Conservation (phyloP, 495 filamentous ascomycete genomes). For the Penicillium riverlandense region DNA sequence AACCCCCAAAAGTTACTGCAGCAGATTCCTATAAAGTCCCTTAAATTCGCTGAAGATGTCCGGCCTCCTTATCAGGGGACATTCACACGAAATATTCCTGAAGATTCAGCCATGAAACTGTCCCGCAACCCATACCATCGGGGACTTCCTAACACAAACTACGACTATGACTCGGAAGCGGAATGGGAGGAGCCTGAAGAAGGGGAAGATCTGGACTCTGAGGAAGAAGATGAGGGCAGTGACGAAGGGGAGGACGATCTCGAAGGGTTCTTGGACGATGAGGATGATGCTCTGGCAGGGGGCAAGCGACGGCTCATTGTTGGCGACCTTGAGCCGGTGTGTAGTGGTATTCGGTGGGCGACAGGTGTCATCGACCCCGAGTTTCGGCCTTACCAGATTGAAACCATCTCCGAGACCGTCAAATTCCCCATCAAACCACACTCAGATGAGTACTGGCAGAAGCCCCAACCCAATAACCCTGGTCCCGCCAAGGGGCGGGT, state of each 20-base stretch:
- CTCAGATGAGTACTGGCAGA: conserved; percentile 72
- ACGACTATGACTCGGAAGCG: conserved; percentile 94
- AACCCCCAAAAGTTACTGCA: conserved; percentile 49
- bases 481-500: conserved; percentile 6
- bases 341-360: conserved; percentile 78
- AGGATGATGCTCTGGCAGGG: conserved; percentile 34
- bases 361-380: conserved; percentile 41
- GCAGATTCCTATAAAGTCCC: conserved; percentile 62
- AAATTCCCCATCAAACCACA: conserved; percentile 73
- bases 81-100: conserved; percentile 51
- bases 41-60: conserved; percentile 81
- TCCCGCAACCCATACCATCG: conserved; percentile 64
- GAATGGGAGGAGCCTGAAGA: conserved; percentile 87
- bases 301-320: conserved; percentile 44
- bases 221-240: conserved; percentile 65
- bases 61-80: conserved; percentile 88
- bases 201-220: conserved; percentile 67
- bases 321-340: conserved; percentile 67
- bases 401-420: conserved; percentile 54
- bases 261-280: conserved; percentile 48
- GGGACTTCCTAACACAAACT: conserved; percentile 62
- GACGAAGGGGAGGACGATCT: conserved; percentile 49
- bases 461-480: conserved; percentile 21
- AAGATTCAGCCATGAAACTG: conserved; percentile 44
- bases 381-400: conserved; percentile 54